Percentiles rank a stretch among this genome's conserved stretches.
Conservation (phyloP, 2,329 filamentous ascomycete genomes). For the Aspergillus sp. region DNA sequence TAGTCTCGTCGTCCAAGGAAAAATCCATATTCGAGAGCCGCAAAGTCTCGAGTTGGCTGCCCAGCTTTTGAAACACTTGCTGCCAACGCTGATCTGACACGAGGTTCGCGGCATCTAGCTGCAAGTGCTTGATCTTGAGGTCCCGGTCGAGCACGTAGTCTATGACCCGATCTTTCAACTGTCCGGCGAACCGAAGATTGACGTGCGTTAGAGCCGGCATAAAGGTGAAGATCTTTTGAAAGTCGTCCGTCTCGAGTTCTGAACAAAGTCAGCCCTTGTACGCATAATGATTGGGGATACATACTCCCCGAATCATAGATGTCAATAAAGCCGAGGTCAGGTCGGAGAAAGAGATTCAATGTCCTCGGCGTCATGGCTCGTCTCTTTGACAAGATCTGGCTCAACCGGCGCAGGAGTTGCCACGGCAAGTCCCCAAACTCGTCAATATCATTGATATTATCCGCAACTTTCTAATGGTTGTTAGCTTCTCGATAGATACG, state of each 20-base stretch:
- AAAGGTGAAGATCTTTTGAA: slow-evolving; percentile 76
- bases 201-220: slow-evolving; percentile 71
- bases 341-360: slow-evolving; percentile 52
- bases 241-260: slow-evolving; percentile 75
- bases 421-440: slow-evolving; percentile 67
- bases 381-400: slow-evolving; percentile 68
- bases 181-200: slow-evolving; percentile 82
- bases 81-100: slow-evolving; percentile 77
- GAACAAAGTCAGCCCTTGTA: slow-evolving; percentile 40
- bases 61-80: slow-evolving; percentile 68
- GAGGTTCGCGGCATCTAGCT: slow-evolving; percentile 83
- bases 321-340: slow-evolving; percentile 60
- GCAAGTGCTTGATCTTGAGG: slow-evolving; percentile 70
- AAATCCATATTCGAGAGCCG: slow-evolving; percentile 84
- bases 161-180: slow-evolving; percentile 85
- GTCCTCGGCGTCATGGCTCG: slow-evolving; percentile 58
- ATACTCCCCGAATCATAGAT: slow-evolving; percentile 65
- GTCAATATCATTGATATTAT: slow-evolving; percentile 67
- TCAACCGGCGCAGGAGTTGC: slow-evolving; percentile 60
- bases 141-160: slow-evolving; percentile 78
- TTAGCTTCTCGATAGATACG: slow-evolving; percentile 24
- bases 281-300: slow-evolving; percentile 27
- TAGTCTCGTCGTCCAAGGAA: slow-evolving; percentile 74
- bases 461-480: slow-evolving; percentile 57
- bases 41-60: slow-evolving; percentile 66